phyloP scores from a whole-genome alignment of 805 yeast genomes.

The Wickerhamiella dianesei region DNA sequence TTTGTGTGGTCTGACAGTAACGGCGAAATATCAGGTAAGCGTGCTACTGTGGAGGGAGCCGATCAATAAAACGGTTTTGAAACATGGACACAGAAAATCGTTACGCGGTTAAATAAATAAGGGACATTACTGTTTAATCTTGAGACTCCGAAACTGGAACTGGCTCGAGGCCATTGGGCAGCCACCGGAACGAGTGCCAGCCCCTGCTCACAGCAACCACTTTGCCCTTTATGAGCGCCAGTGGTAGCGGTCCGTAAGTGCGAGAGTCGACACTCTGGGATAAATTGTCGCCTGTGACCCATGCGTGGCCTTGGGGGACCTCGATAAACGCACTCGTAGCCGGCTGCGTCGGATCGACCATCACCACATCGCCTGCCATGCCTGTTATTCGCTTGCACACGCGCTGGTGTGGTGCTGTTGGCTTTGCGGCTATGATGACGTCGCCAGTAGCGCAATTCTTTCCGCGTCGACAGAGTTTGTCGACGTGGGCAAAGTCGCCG shows the following conservation, averaged over 20 bases:
- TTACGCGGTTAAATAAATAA: too few species aligned
- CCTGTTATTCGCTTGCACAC: constrained; percentile 92
- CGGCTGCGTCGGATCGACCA: constrained; percentile 50
- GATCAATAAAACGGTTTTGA: too few species aligned
- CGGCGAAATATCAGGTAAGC: too few species aligned
- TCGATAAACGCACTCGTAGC: constrained; percentile 43
- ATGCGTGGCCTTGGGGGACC: constrained; percentile 89
- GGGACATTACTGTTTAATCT: too few species aligned
- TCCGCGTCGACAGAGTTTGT: constrained; percentile 51
- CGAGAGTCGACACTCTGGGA: constrained; percentile 81
- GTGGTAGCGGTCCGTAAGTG: constrained; percentile 76
- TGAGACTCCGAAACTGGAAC: too few species aligned
- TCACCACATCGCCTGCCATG: constrained; percentile 82
- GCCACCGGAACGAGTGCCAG: constrained; percentile 8
- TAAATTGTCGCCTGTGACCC: constrained; percentile 94
- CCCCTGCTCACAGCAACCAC: constrained; percentile 34
- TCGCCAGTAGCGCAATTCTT: constrained; percentile 67
- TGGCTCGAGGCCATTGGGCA: constrained; percentile 7
- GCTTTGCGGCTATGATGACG: constrained; percentile 74
- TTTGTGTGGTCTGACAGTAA: too few species aligned
- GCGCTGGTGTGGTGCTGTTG: constrained; percentile 71
- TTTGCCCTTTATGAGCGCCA: constrained; percentile 79
- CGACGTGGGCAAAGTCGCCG: constrained; percentile 68
- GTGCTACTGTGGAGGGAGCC: too few species aligned
- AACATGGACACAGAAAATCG: too few species aligned